Evolutionary conservation across 805 yeast species (phyloP), one percentile per base, ranked within the genome.

Genomic region (Jamesozyma lodderae): DNA sequence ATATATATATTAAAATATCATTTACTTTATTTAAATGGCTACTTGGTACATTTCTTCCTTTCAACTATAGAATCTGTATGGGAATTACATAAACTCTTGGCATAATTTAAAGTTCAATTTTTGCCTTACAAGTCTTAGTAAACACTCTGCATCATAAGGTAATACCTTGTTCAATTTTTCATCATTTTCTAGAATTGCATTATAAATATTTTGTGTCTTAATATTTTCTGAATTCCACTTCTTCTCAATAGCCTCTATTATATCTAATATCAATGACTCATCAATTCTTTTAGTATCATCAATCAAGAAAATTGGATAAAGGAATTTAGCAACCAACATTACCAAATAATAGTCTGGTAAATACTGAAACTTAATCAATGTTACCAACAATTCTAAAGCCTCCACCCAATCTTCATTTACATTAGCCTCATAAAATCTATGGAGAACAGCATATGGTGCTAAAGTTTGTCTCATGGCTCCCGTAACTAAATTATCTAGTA

Each of bases 401-500:
- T 42, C 35, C 2, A 40, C 36, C 48, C 47, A 49, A 1, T 62
- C 53, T 5, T 60, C 57, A 6, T 48, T 40, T 5, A 41, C 35
- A 38, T 55, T 47, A 7, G 63, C 53, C 14, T 60, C 58, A 52
- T 70, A 69, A 48, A 72, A 76, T 42, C 70, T 70, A 41, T 66
- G 65, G 18, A 82, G 62, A 0, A 79, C 73, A 2, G 80, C 86
- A 53, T 81, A 77, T 33, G 92, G 92, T 4, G 90, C 63, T 36
- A 82, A 55, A 19, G 81, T 71, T 55, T 81, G 88, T 46, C 77
- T 71, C 49, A 82, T 67, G 1, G 76, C 66, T 13, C 84, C 77
- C 29, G 76, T 69, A 11, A 73, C 62, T 19, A 60, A 52, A 43
- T 53, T 53, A 20, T 48, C 49, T 21, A 56, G 34, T 9, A 63